Evolutionary conservation across 83 land plant species (phyloP).

Genomic region (Larix sibirica): DNA sequence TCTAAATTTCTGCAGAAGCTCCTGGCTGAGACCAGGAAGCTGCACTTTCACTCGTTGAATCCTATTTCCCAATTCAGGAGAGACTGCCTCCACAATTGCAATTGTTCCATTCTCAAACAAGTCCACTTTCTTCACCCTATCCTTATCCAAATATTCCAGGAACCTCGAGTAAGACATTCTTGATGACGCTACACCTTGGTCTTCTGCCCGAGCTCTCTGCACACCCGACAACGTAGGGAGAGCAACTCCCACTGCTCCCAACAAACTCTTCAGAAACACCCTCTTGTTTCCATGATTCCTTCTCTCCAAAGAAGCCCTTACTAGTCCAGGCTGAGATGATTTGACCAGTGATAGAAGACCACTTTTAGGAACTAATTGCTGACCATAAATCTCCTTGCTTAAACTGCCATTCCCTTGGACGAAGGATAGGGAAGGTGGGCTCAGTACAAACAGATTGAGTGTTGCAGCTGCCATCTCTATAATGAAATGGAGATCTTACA

Average conservation of each 20-base stretch:
- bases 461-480: conserved; percentile 11
- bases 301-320: conserved; percentile 50
- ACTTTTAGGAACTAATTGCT: conserved; percentile 15
- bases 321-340: conserved; percentile 18
- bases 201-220: conserved; percentile 70
- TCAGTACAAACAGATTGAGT: neutral
- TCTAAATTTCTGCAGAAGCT: conserved; percentile 90
- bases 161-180: conserved; percentile 98
- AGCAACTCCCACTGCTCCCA: conserved; percentile 66
- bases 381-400: conserved; percentile 36
- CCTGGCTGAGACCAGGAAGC: conserved; percentile 93
- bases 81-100: conserved; percentile 96
- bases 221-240: conserved; percentile 39
- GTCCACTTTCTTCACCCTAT: conserved; percentile 92
- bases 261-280: conserved; percentile 56
- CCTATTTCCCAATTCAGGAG: conserved; percentile 93
- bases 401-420: neutral
- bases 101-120: conserved; percentile 97
- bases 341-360: conserved; percentile 26
- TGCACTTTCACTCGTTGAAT: conserved; percentile 95
- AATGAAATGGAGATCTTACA: neutral
- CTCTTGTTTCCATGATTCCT: conserved; percentile 44
- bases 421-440: neutral
- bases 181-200: conserved; percentile 94
- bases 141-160: conserved; percentile 95